Evolutionary conservation across 2,329 filamentous ascomycete genomes (phyloP).

Genomic region (Colletotrichum sojae): DNA sequence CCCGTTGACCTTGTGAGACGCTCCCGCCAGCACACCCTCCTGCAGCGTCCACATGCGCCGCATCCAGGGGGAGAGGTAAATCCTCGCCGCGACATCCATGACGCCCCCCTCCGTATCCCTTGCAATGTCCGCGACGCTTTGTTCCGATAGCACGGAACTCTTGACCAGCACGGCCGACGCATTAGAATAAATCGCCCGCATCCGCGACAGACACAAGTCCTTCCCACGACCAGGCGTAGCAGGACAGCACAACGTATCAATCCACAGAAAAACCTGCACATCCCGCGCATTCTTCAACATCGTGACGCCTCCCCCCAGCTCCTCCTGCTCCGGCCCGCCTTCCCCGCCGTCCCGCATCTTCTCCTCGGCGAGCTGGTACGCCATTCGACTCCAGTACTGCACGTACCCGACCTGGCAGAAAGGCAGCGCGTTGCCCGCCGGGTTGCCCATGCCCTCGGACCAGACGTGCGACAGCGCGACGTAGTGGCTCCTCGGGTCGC

Average conservation of each 20-base stretch:
- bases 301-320: not conserved
- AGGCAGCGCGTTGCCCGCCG: slow-evolving; percentile 10
- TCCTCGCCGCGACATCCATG: slow-evolving; percentile 14
- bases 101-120: slow-evolving; percentile 12
- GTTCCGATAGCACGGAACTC: slow-evolving; percentile 7
- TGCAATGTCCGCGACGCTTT: not conserved
- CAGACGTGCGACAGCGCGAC: slow-evolving; percentile 30
- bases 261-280: slow-evolving; percentile 2
- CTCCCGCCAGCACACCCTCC: slow-evolving; percentile 30
- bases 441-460: slow-evolving; percentile 22
- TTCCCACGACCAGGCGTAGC: slow-evolving; percentile 20
- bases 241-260: slow-evolving; percentile 24
- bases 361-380: slow-evolving; percentile 17
- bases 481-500: slow-evolving; percentile 20
- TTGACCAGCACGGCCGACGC: slow-evolving; percentile 27
- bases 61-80: slow-evolving; percentile 30
- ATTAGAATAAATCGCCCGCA: slow-evolving; percentile 31
- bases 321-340: not conserved
- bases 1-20: not conserved
- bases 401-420: slow-evolving; percentile 25
- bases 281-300: slow-evolving; percentile 9
- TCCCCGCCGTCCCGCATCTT: not conserved
- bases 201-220: slow-evolving; percentile 18
- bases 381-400: slow-evolving; percentile 10
- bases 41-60: slow-evolving; percentile 36